Conservation (phyloP, 2,329 filamentous ascomycete species). For the Alternaria solani region DNA sequence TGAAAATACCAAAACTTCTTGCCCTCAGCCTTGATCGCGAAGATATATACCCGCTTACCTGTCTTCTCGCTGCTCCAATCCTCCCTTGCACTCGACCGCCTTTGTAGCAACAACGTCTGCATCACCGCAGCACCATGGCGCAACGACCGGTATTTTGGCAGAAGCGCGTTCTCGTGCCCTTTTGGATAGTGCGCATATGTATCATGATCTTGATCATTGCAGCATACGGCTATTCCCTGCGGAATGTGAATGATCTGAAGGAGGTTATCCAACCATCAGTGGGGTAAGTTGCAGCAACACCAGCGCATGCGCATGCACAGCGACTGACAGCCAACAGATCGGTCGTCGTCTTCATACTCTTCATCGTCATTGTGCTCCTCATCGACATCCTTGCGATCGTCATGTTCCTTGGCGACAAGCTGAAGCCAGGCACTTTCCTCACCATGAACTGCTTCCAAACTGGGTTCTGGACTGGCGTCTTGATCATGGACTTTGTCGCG, state of each 20-base stretch:
- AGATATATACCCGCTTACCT: conserved; percentile 2
- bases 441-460: conserved; percentile 49
- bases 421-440: conserved; percentile 46
- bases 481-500: conserved; percentile 45
- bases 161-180: conserved; percentile 50
- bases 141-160: conserved; percentile 41
- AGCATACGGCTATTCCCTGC: conserved; percentile 37
- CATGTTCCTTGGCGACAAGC: conserved; percentile 42
- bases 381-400: conserved; percentile 48
- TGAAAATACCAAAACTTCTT: conserved; percentile 5
- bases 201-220: conserved; percentile 46
- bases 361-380: conserved; percentile 44
- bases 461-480: conserved; percentile 43
- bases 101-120: neutral
- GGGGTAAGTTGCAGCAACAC: conserved; percentile 25
- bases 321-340: conserved; percentile 36
- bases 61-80: neutral
- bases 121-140: conserved; percentile 30
- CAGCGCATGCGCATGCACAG: neutral
- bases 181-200: conserved; percentile 47
- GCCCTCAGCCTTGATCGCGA: conserved; percentile 9
- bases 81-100: neutral
- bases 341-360: conserved; percentile 42
- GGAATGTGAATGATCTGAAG: conserved; percentile 24
- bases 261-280: conserved; percentile 28